phyloP scores from a whole-genome alignment of 768 basidiomycete species.

The Hericium coralloides region DNA sequence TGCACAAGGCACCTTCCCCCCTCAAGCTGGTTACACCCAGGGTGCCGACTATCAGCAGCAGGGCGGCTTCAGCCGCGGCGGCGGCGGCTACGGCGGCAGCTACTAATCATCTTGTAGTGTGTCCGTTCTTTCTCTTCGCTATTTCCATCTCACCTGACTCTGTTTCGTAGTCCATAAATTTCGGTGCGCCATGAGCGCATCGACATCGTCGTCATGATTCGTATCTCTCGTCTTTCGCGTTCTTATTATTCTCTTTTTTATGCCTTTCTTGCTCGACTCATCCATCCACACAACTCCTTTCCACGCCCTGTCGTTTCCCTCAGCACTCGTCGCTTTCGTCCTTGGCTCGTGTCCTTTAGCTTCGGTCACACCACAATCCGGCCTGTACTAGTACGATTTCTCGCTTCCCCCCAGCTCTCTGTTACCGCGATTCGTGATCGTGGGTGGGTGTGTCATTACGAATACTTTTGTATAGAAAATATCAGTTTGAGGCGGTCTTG shows the following conservation, averaged over 20 bases:
- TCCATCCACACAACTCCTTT: slow-evolving; percentile 30
- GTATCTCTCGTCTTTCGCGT: neutral
- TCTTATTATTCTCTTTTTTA: slow-evolving; percentile 5
- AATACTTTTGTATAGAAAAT: neutral
- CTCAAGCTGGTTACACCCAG: neutral
- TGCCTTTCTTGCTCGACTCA: slow-evolving; percentile 20
- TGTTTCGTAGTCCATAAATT: neutral
- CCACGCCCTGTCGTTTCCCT: slow-evolving; percentile 28
- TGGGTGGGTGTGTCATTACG: slow-evolving; percentile 10
- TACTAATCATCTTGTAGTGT: slow-evolving; percentile 13
- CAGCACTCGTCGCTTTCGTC: slow-evolving; percentile 32
- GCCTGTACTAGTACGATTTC: slow-evolving; percentile 36
- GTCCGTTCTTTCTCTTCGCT: neutral
- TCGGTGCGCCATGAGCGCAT: neutral
- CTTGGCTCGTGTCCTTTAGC: slow-evolving; percentile 27
- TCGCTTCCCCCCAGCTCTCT: neutral
- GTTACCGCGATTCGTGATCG: slow-evolving; percentile 10
- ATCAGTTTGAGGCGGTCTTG: neutral
- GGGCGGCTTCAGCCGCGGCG: neutral
- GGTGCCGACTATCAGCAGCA: slow-evolving; percentile 12
- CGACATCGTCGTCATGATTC: neutral
- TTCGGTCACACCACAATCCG: slow-evolving; percentile 32
- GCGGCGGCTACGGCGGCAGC: neutral
- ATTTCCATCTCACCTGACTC: neutral
- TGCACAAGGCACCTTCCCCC: neutral